Conservation (phyloP, 768 basidiomycete species). For the Daedalea quercina region DNA sequence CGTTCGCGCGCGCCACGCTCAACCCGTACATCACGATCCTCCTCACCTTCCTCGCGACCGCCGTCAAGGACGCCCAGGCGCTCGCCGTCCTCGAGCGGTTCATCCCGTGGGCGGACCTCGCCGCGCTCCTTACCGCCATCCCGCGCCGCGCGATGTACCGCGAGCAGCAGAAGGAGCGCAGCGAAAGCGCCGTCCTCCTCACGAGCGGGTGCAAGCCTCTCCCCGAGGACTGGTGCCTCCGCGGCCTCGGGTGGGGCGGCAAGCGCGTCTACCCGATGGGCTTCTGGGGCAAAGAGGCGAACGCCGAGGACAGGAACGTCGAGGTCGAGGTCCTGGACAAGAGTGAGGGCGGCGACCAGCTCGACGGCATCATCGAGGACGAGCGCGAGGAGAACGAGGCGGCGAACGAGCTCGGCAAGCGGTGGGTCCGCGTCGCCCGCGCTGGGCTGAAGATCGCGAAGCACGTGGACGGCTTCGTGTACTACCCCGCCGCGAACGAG, state of each 20-base stretch:
- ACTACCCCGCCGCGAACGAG: slow-evolving; percentile 23
- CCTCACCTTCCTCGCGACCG: slow-evolving; percentile 82
- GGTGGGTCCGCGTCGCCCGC: slow-evolving; percentile 76
- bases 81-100: slow-evolving; percentile 62
- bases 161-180: slow-evolving; percentile 21
- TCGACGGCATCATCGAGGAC: slow-evolving; percentile 81
- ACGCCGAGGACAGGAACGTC: slow-evolving; percentile 47
- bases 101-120: slow-evolving; percentile 81
- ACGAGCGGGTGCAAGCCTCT: slow-evolving; percentile 65
- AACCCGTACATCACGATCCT: slow-evolving; percentile 87
- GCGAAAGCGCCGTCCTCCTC: slow-evolving; percentile 58
- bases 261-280: slow-evolving; percentile 87
- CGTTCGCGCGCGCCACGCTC: slow-evolving; percentile 45
- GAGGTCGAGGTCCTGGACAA: slow-evolving; percentile 80
- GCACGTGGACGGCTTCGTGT: slow-evolving; percentile 71
- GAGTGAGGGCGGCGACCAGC: slow-evolving; percentile 47
- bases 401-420: slow-evolving; percentile 28
- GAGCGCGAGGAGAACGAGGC: slow-evolving; percentile 39
- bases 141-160: slow-evolving; percentile 43
- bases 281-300: slow-evolving; percentile 68
- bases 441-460: slow-evolving; percentile 61
- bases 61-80: slow-evolving; percentile 58
- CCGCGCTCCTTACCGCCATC: slow-evolving; percentile 52
- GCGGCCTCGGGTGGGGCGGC: slow-evolving; percentile 96
- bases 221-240: slow-evolving; percentile 90